phyloP scores from a whole-genome alignment of 2,329 filamentous ascomycete genomes.

The Paecilomyces variotii region DNA sequence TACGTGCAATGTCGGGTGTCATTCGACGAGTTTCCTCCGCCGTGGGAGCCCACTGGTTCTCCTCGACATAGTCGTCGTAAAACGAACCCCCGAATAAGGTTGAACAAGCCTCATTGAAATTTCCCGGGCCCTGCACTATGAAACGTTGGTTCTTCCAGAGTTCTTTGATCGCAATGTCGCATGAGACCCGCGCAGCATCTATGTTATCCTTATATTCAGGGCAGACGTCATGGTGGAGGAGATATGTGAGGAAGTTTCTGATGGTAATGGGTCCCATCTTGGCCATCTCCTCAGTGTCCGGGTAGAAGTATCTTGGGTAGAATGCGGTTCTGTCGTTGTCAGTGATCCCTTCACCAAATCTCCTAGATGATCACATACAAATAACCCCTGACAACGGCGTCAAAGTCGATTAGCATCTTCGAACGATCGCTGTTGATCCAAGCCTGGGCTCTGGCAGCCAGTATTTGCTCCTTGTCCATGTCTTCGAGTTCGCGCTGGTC shows the following conservation, averaged over 20 bases:
- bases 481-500: slow-evolving; percentile 54
- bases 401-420: slow-evolving; percentile 75
- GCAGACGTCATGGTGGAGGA: slow-evolving; percentile 77
- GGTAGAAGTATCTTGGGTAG: slow-evolving; percentile 50
- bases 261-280: slow-evolving; percentile 59
- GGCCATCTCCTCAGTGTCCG: slow-evolving; percentile 47
- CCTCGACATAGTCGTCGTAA: slow-evolving; percentile 33
- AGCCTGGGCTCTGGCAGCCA: slow-evolving; percentile 50
- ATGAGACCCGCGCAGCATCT: slow-evolving; percentile 56
- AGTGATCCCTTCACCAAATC: slow-evolving; percentile 4
- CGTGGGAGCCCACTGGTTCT: slow-evolving; percentile 33
- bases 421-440: slow-evolving; percentile 44
- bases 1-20: slow-evolving; percentile 38
- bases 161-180: slow-evolving; percentile 59
- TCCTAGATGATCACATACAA: slow-evolving; percentile 48
- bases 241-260: slow-evolving; percentile 80
- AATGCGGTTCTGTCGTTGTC: slow-evolving; percentile 42
- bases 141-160: slow-evolving; percentile 52
- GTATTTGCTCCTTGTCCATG: slow-evolving; percentile 57
- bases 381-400: slow-evolving; percentile 67
- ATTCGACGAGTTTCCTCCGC: slow-evolving; percentile 29
- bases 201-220: slow-evolving; percentile 68
- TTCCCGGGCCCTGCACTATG: slow-evolving; percentile 55
- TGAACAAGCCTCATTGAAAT: slow-evolving; percentile 71
- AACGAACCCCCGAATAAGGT: slow-evolving; percentile 56